Conservation (phyloP, 2,329 filamentous ascomycete species). For the Curvularia eragrostidis region DNA sequence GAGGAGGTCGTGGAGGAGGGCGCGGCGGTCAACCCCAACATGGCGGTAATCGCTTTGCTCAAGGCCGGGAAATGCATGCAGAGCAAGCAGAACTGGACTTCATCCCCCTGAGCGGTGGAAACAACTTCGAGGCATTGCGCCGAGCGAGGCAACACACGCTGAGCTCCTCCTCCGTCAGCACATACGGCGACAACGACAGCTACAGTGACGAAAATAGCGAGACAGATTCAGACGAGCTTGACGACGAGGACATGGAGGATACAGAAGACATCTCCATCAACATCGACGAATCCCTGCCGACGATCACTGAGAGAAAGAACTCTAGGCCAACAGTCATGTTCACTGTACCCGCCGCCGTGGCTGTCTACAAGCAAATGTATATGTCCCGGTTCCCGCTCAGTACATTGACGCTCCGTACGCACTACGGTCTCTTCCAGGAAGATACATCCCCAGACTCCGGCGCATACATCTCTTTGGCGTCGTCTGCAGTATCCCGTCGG, state of each 20-base stretch:
- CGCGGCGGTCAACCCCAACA: slow-evolving; percentile 9
- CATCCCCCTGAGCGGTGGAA: slow-evolving; percentile 22
- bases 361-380: slow-evolving; percentile 24
- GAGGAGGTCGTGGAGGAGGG: slow-evolving; percentile 6
- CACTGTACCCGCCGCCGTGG: slow-evolving; percentile 24
- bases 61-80: slow-evolving; percentile 7
- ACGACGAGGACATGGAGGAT: slow-evolving; percentile 24
- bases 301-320: slow-evolving; percentile 2
- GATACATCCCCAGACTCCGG: slow-evolving; percentile 10
- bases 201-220: not conserved
- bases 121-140: slow-evolving; percentile 27
- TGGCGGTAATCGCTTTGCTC: slow-evolving; percentile 16
- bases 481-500: slow-evolving; percentile 21
- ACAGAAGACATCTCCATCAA: slow-evolving; percentile 34
- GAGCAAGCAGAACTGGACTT: slow-evolving; percentile 18
- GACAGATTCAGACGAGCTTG: slow-evolving; percentile 7
- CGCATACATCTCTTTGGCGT: slow-evolving; percentile 13
- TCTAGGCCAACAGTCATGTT: slow-evolving; percentile 29
- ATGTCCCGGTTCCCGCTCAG: slow-evolving; percentile 25
- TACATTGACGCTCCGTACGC: slow-evolving; percentile 13
- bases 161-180: slow-evolving; percentile 13
- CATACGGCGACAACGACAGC: slow-evolving; percentile 16
- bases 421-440: slow-evolving; percentile 23
- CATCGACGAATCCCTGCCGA: slow-evolving; percentile 20
- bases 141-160: slow-evolving; percentile 20